Evolutionary conservation across 116 monocot genomes (phyloP), one percentile per base, ranked within the genome.

Genomic region (Phalaenopsis hybrid): DNA sequence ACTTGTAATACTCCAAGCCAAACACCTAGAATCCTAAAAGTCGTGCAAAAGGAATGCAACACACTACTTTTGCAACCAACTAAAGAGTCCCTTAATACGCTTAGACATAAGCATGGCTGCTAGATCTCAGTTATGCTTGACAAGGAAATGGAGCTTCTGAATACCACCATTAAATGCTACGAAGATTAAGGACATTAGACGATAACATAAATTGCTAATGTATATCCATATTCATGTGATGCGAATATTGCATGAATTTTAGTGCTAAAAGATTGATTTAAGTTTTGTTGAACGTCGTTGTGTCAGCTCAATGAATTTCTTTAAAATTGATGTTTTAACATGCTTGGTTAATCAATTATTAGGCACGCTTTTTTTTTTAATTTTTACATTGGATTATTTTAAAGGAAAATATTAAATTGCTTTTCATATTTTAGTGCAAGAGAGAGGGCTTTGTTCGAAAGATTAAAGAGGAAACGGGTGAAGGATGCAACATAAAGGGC

Each of bases 401-500:
- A 11, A 25, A 20, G 37, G 28, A 17, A 37, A 18, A 44, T 17
- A 65, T 44, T 61, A 25, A 45, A 63, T 79, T 8, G 20, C n/a
- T 44, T 51, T 76, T 23, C 67, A 75, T 52, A 4, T 80, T 82
- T 80, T 81, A 98, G 98, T 98, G 98, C 82, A 87, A 90, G 77
- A 89, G 98, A 86, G 98, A 98, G 83, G 98, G 98, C 16, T 98
- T 88, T 80, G 84, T 94, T 31, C 90, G 89, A 75, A 88, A 87
- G 85, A 83, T 98, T 76, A 98, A 92, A 85, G 95, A 98, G 84
- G 95, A 98, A 87, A 89, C 89, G 58, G 98, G 98, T 63, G 98
- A 98, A 93, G 98, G 98, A 77, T 98, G 98, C 86, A 98, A 90
- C 83, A 86, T 98, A 61, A 86, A 98, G 76, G 98, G 98, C 37